phyloP scores from a whole-genome alignment of 2,329 filamentous ascomycete genomes.

The Xylogone sp. region DNA sequence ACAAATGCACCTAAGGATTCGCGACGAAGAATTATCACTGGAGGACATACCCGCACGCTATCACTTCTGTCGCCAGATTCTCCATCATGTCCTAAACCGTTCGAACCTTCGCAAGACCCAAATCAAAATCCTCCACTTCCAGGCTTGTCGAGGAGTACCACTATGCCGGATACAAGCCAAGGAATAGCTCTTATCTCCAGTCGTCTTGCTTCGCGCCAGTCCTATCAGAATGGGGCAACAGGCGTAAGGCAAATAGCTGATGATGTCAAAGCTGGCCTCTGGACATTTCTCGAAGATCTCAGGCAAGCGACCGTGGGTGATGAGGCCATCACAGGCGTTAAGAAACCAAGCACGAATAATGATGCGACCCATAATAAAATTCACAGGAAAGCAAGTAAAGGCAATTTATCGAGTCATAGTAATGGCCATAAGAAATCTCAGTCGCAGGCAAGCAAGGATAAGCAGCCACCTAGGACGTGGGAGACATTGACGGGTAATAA shows the following conservation, averaged over 20 bases:
- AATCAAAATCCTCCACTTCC: slow-evolving; percentile 23
- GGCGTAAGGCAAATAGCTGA: slow-evolving; percentile 40
- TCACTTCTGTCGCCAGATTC: slow-evolving; percentile 71
- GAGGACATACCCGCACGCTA: slow-evolving; percentile 59
- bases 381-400: slow-evolving; percentile 33
- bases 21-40: slow-evolving; percentile 65
- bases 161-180: slow-evolving; percentile 27
- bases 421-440: slow-evolving; percentile 14
- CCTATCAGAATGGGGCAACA: slow-evolving; percentile 27
- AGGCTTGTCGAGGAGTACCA: slow-evolving; percentile 17
- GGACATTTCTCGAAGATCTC: slow-evolving; percentile 94
- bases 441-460: slow-evolving; percentile 6
- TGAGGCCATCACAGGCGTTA: slow-evolving; percentile 65
- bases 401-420: slow-evolving; percentile 18
- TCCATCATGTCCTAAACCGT: slow-evolving; percentile 19
- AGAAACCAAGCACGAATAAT: slow-evolving; percentile 32
- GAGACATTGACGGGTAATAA: slow-evolving; percentile 24
- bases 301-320: slow-evolving; percentile 94
- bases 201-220: slow-evolving; percentile 22
- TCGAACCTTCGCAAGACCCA: slow-evolving; percentile 30
- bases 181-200: slow-evolving; percentile 20
- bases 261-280: slow-evolving; percentile 84
- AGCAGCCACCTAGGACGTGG: slow-evolving; percentile 22
- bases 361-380: slow-evolving; percentile 14
- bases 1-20: slow-evolving; percentile 40